Base-by-base conservation (phyloP, 208 protist species). In the Acanthamoeba triangularis region DNA sequence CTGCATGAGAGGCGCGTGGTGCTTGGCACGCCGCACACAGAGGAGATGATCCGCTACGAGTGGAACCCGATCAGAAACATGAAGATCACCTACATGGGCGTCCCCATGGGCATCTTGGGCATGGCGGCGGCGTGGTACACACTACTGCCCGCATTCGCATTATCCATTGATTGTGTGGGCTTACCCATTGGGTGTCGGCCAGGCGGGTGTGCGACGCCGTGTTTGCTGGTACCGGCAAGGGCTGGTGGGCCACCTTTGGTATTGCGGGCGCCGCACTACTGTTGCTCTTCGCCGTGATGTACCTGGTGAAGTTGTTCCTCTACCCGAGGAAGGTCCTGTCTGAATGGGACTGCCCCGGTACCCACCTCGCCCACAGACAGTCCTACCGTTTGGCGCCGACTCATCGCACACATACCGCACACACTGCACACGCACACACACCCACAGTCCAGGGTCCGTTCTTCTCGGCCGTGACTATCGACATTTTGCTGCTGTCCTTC, bases 21-120 rank as follows among this genome's bases (percentile, higher is more conserved):
- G 5, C 18, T 10, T 28, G 78, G 78, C 16, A 87, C 78, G 1
- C 78, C 78, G 61, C 87, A 96, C 49, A 76, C 52, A 1, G 65
- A 87, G 33, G 94, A 96, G 25, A 67, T 65, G 41, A 87, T 84
- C 72, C 82, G 67, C 41, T 69, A 96, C 30, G 65, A 93, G 65
- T 94, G 63, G 13, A 84, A 96, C 54, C 41, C 74, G 20, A 65
- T 96, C 37, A 82, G 90, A 44, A 87, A 96, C 85, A 90, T 90
- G 49, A 84, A 96, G 37, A 88, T 94, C 78, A 87, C 41, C 67
- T 91, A 91, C 85, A 74, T 91, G 52, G 85, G 59, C 13, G 52
- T 91, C 14, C 52, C 61, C 7, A 91, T 91, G 85, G 85, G 59
- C 59, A 54, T 72, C 37, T 18, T 91, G 28, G 85, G 85, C 35